Evolutionary conservation across 306 rosid genomes (phyloP), one percentile per base, ranked within the genome.

Genomic region (Morella rubra): DNA sequence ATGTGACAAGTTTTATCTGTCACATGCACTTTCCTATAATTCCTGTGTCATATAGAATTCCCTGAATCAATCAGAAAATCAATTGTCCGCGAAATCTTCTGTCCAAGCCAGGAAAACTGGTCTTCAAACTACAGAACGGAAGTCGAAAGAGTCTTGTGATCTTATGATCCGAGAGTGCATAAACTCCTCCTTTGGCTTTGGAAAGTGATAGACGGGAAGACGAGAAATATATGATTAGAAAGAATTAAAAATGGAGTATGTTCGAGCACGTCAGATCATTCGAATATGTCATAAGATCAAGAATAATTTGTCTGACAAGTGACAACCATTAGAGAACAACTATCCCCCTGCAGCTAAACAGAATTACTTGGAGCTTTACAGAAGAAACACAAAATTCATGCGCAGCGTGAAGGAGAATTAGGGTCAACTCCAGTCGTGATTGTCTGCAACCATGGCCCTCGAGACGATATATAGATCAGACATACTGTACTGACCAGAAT

Each of bases 321-420:
- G 79, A 77, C 81, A 81, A 76, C 55, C 73, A 69, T 65, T 70
- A 10, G 75, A 79, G 78, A 52, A 77, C 73, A 73, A 88, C 52
- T 80, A 82, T 80, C 76, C 77, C 37, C 80, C 86, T 82, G 81
- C 79, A 82, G 76, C 87, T 80, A 77, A 59, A 76, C 86, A 82
- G 78, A 42, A 79, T 75, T 75, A 72, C 56, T 89, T 84, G 85
- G 84, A 73, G 47, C 82, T 91, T 86, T 89, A 91, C 96, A 87
- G 87, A 79, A 84, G 87, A 82, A 80, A 73, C 81, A 59, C 66
- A 78, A n/a, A 54, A 67, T 8, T 20, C 71, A 72, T 18, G 47
- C 71, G 42, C 60, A 69, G 79, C 77, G 75, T 77, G 53, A 54
- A 56, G 85, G 72, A 79, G 82, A 80, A 76, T 50, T 67, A 14